Evolutionary conservation across 805 yeast genomes (phyloP), one percentile per base, ranked within the genome.

Genomic region (Maudiozyma saulgeensis): DNA sequence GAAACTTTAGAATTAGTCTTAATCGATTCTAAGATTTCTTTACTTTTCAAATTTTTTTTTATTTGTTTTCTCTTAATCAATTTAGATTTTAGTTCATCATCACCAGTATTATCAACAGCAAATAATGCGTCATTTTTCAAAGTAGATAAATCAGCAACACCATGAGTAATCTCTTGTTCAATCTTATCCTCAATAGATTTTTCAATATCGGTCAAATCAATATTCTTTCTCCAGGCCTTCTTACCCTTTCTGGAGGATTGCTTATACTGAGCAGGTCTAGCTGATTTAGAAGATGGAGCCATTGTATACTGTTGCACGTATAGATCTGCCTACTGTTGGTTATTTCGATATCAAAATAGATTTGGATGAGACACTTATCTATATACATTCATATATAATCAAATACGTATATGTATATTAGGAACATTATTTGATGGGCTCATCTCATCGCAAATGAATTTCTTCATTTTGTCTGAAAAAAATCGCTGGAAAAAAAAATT

Each of bases 221-320:
- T 85, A 67, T 93, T 87, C 69, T 91, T 93, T 68, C 97, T 82
- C 99, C 99, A 93, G 5, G 97, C 85, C 64, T 78, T 83, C 75
- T 87, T 91, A 42, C 96, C 96, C 72, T 93, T 93, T 61, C 98
- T 77, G 7, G 96, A 88, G 4, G 84, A 62, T 68, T 90, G 96
- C 42, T 70, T 70, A 56, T 73, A 75, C 56, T 77, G 81, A 21
- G 78, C 64, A 13, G 90, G 87, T 65, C 80, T 75, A 41, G 54
- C 54, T 11, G 45, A n/a, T 34, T 41, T 31, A 16, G 23, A 42
- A 47, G 21, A 21, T 21, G 45, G n/a, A 25, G 23, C 39, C 19
- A 32, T 39, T 18, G 16, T 39, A 19, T 7, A 5, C 6, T 11
- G 26, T 18, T 9, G 15, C 16, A 18, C 19, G 6, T 35, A 6